Evolutionary conservation across 371 early-diverging fungal species (phyloP).

Genomic region (Mucor velutinosus): DNA sequence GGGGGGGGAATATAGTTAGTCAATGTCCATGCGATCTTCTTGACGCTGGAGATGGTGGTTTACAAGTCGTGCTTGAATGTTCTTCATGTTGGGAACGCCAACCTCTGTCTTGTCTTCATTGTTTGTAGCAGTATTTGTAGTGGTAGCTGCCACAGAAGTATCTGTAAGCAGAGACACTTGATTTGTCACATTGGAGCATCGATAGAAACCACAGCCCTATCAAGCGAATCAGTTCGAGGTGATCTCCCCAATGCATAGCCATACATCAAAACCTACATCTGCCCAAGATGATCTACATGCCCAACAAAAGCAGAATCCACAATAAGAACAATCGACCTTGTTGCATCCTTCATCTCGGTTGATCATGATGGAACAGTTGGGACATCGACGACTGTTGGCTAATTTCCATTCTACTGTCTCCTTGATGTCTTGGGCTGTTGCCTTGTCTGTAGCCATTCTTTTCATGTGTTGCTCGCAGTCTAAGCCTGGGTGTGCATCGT

Average conservation of each 20-base stretch:
- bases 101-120: conserved; percentile 26
- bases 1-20: not conserved
- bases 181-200: conserved; percentile 17
- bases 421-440: conserved; percentile 23
- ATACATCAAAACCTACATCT: conserved; percentile 21
- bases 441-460: conserved; percentile 1
- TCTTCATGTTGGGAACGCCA: conserved; percentile 36
- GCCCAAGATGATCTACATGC: conserved; percentile 47
- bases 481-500: conserved; percentile 38
- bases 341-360: conserved; percentile 82
- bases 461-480: conserved; percentile 50
- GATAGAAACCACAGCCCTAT: conserved; percentile 38
- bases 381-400: conserved; percentile 62
- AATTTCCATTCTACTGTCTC: conserved; percentile 51
- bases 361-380: conserved; percentile 75
- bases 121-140: not conserved
- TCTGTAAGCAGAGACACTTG: not conserved
- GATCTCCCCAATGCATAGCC: no score
- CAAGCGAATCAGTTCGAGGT: not conserved
- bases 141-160: not conserved
- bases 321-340: conserved; percentile 76
- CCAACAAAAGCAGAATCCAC: conserved; percentile 79
- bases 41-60: not conserved
- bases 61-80: conserved; percentile 19
- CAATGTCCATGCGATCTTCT: not conserved